Evolutionary conservation across 352 stramenopile species (phyloP), one percentile per base, ranked within the genome.

Genomic region (Phytophthora pinifolia): DNA sequence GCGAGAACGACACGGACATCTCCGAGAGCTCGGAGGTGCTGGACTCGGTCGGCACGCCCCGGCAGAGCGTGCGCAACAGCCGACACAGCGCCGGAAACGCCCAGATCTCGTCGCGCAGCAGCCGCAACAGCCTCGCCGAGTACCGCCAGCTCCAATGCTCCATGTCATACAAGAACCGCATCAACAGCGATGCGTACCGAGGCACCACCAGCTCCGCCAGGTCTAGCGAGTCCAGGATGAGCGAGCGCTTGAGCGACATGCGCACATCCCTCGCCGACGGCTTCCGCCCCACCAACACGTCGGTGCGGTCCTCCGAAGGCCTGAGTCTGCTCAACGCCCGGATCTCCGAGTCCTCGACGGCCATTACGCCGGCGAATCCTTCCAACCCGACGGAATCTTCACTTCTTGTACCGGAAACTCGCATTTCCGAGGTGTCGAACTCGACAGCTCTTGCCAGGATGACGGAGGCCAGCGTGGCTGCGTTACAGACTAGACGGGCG

Each of bases 111-210:
- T 67, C 49, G 2, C 52, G 60, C 18, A 48, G 17, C 41, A 67
- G 35, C 17, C 69, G 66, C 45, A 76, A 80, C 33, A 84, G 72
- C 33, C 70, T 94, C 34, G 81, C 77, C 0, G 76, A 86, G 41
- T 94, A 88, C 59, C 70, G 76, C 4, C 80, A 94, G 64, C 69
- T 94, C 22, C 77, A 76, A 44, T 90, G 77, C 65, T 92, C 82
- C 41, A 94, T 94, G 84, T 85, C 71, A 25, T 94, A 94, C 72
- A 94, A 92, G 68, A 94, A 92, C 67, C 84, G 82, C 34, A 51
- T 72, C 22, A 70, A 68, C 20, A 66, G 39, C 20, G 70, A 76
- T 18, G 47, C 65, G 6, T 70, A 61, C 33, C 50, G 71, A 44
- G 54, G 33, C n/a, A 69, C 53, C 18, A 56, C 45, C 36, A 51